A percentile compares a stretch with the other conserved stretches of the same genome.
Conservation (phyloP, 78 protist species). For the Dictyostelium capitatum region DNA sequence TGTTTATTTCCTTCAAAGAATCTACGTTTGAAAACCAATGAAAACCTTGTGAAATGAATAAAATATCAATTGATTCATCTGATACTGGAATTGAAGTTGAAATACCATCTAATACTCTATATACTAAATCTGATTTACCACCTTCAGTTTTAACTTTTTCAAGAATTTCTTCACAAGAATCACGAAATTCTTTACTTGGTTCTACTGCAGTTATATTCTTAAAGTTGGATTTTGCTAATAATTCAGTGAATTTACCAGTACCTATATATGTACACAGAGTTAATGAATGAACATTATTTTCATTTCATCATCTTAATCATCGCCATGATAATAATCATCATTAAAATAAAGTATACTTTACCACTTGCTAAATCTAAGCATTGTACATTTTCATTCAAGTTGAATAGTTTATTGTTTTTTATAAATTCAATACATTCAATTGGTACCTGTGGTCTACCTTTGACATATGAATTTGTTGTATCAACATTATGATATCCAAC, state of each 20-base stretch:
- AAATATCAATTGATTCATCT: conserved; percentile 14
- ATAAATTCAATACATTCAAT: conserved; percentile 24
- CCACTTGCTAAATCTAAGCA: conserved; percentile 38
- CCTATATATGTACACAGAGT: neutral
- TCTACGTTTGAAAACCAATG: conserved; percentile 33
- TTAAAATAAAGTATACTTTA: neutral
- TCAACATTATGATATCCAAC: conserved; percentile 57
- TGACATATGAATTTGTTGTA: conserved; percentile 33
- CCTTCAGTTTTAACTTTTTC: neutral
- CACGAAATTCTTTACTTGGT: conserved; percentile 50
- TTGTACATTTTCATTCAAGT: neutral
- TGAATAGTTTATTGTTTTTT: neutral
- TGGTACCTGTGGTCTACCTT: conserved; percentile 57
- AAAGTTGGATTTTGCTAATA: conserved; percentile 26
- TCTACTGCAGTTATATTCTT: conserved; percentile 33
- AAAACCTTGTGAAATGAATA: conserved; percentile 38
- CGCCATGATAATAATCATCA: neutral
- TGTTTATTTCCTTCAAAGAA: conserved; percentile 1
- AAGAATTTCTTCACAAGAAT: conserved; percentile 11
- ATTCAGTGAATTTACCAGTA: conserved; percentile 62
- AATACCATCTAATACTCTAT: conserved; percentile 28
- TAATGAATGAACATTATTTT: neutral
- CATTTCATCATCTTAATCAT: too few relatives aligned
- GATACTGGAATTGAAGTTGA: conserved; percentile 39
- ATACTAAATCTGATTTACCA: neutral